A percentile compares a stretch with the other conserved stretches of the same genome.
phyloP scores from a whole-genome alignment of 352 stramenopile species.

The Pythium biforme region DNA sequence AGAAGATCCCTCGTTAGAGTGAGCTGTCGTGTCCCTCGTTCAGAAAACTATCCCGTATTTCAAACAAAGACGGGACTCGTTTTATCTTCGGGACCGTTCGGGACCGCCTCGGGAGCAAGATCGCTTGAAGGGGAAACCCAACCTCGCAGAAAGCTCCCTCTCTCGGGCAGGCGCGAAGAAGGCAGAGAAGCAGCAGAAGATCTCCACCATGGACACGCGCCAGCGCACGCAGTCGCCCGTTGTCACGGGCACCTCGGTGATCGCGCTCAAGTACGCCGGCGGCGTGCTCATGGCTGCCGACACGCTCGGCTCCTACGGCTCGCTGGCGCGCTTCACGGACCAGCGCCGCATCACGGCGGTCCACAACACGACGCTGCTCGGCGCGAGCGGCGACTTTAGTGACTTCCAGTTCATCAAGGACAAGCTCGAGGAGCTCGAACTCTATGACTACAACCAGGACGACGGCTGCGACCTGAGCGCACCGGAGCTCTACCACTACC shows the following conservation, averaged over 20 bases:
- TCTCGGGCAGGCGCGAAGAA: not conserved
- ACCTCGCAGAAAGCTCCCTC: constrained; percentile 7
- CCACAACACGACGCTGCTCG: constrained; percentile 93
- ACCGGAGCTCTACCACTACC: constrained; percentile 95
- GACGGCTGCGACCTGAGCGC: constrained; percentile 94
- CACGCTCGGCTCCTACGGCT: constrained; percentile 97
- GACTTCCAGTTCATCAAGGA: constrained; percentile 97
- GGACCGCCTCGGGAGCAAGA: constrained; percentile 26
- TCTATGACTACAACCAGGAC: constrained; percentile 95
- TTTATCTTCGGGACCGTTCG: constrained; percentile 15
- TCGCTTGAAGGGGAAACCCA: constrained; percentile 34
- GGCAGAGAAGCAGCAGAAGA: constrained; percentile 14
- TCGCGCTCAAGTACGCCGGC: constrained; percentile 94
- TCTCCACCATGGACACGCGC: constrained; percentile 46
- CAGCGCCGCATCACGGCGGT: constrained; percentile 84
- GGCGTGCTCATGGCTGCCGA: constrained; percentile 98
- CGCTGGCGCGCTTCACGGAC: constrained; percentile 96
- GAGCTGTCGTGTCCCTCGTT: not conserved
- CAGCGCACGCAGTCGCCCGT: constrained; percentile 93
- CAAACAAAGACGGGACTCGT: not conserved
- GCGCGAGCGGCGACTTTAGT: constrained; percentile 95
- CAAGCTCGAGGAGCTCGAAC: constrained; percentile 92
- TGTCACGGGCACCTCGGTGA: constrained; percentile 97
- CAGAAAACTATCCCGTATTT: not conserved
- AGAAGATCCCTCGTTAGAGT: constrained; percentile 31